Conservation (phyloP, 768 basidiomycete genomes). For the Terana coerulea region DNA sequence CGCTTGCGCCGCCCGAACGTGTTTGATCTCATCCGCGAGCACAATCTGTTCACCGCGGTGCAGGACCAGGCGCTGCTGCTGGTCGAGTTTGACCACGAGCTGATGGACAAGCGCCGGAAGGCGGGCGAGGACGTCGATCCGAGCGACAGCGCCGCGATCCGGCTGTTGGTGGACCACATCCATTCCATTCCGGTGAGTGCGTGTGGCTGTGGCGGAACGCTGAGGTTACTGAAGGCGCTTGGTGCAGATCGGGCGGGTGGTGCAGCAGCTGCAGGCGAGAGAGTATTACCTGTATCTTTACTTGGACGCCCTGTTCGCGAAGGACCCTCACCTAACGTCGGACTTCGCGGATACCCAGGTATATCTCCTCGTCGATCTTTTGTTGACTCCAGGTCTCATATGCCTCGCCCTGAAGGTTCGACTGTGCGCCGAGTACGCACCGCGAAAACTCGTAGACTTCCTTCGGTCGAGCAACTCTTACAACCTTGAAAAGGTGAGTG, state of each 20-base stretch:
- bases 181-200: constrained; percentile 88
- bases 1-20: constrained; percentile 84
- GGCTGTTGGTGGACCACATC: constrained; percentile 86
- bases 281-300: constrained; percentile 89
- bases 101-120: constrained; percentile 55
- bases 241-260: constrained; percentile 81
- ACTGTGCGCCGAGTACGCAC: constrained; percentile 87
- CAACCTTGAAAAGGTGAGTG: constrained; percentile 71
- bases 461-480: constrained; percentile 89
- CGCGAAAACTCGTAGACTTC: constrained; percentile 80
- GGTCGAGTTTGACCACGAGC: constrained; percentile 91
- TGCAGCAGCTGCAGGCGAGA: constrained; percentile 74
- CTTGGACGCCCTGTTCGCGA: constrained; percentile 84
- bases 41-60: constrained; percentile 93
- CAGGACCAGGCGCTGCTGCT: constrained; percentile 90
- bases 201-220: background rate
- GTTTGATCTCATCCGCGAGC: constrained; percentile 89
- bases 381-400: background rate
- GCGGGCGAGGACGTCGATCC: constrained; percentile 36
- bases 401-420: constrained; percentile 56
- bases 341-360: constrained; percentile 87
- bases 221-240: background rate
- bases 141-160: constrained; percentile 73
- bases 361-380: constrained; percentile 11
- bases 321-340: constrained; percentile 75